Evolutionary conservation across 2,329 filamentous ascomycete species (phyloP).

Genomic region (Talaromyces funiculosus): DNA sequence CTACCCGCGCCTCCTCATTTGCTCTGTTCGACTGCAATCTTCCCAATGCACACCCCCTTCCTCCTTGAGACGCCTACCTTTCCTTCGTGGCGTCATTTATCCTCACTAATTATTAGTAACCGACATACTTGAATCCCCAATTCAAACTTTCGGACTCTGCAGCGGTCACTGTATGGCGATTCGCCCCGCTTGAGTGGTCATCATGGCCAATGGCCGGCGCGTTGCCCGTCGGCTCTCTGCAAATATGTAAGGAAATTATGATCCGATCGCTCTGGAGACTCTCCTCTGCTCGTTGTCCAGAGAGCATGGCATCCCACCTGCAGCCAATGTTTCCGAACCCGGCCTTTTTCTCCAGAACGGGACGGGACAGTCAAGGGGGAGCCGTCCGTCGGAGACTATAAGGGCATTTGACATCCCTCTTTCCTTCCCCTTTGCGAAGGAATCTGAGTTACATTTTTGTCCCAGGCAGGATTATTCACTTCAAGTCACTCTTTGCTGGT

Average conservation of each 20-base stretch:
- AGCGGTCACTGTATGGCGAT: background rate
- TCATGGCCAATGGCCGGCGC: slow-evolving; percentile 7
- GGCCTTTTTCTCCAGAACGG: slow-evolving; percentile 9
- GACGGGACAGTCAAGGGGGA: slow-evolving; percentile 11
- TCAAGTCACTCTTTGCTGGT: background rate
- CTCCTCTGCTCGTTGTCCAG: slow-evolving; percentile 23
- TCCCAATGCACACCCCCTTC: slow-evolving; percentile 8
- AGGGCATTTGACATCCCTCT: slow-evolving; percentile 11
- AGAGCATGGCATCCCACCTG: slow-evolving; percentile 23
- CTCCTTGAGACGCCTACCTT: slow-evolving; percentile 6
- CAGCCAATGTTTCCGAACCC: slow-evolving; percentile 20
- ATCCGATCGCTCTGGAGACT: slow-evolving; percentile 15
- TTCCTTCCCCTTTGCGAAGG: slow-evolving; percentile 1
- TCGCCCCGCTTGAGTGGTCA: slow-evolving; percentile 5
- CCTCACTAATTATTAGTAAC: background rate
- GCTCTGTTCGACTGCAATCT: slow-evolving; percentile 12
- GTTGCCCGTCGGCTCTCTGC: slow-evolving; percentile 17
- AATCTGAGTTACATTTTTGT: slow-evolving; percentile 14
- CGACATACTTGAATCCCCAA: background rate
- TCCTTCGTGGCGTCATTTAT: slow-evolving; percentile 2
- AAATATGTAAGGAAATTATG: slow-evolving; percentile 35
- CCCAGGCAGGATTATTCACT: slow-evolving; percentile 8
- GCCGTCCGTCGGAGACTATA: slow-evolving; percentile 11
- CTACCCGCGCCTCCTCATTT: slow-evolving; percentile 24
- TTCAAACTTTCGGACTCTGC: background rate